Evolutionary conservation across 2,329 filamentous ascomycete genomes (phyloP).

Genomic region (Nigrospora oryzae): DNA sequence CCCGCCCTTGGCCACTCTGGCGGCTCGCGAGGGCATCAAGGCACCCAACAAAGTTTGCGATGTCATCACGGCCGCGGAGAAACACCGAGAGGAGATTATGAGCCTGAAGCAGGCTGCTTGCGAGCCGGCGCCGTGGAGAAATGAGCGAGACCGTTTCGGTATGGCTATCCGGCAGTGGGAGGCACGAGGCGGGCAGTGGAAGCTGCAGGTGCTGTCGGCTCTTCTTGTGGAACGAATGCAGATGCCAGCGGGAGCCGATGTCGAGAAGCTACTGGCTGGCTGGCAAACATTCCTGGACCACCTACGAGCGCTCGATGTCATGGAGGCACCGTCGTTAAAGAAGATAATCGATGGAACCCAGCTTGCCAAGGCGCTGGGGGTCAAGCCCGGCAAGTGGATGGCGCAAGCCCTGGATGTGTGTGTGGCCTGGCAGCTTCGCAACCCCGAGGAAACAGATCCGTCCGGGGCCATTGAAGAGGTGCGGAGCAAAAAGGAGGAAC

Average conservation of each 20-base stretch:
- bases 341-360: conserved; percentile 67
- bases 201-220: conserved; percentile 59
- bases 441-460: conserved; percentile 58
- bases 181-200: conserved; percentile 53
- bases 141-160: conserved; percentile 56
- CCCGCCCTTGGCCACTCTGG: conserved; percentile 51
- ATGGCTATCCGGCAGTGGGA: conserved; percentile 72
- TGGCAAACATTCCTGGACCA: conserved; percentile 52
- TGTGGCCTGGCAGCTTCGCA: conserved; percentile 80
- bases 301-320: conserved; percentile 42
- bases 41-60: conserved; percentile 67
- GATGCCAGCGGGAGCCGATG: conserved; percentile 11
- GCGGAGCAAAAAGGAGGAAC: conserved; percentile 36
- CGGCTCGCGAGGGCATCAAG: conserved; percentile 71
- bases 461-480: conserved; percentile 54
- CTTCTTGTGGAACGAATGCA: conserved; percentile 55
- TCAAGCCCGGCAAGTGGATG: conserved; percentile 80
- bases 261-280: conserved; percentile 30
- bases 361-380: conserved; percentile 58
- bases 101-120: conserved; percentile 47
- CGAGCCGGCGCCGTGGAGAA: conserved; percentile 32
- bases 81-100: conserved; percentile 56
- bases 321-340: conserved; percentile 49
- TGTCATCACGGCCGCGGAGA: conserved; percentile 56
- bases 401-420: conserved; percentile 68